Evolutionary conservation across 768 basidiomycete species (phyloP), one percentile per base, ranked within the genome.

Genomic region (Jaapia argillacea): DNA sequence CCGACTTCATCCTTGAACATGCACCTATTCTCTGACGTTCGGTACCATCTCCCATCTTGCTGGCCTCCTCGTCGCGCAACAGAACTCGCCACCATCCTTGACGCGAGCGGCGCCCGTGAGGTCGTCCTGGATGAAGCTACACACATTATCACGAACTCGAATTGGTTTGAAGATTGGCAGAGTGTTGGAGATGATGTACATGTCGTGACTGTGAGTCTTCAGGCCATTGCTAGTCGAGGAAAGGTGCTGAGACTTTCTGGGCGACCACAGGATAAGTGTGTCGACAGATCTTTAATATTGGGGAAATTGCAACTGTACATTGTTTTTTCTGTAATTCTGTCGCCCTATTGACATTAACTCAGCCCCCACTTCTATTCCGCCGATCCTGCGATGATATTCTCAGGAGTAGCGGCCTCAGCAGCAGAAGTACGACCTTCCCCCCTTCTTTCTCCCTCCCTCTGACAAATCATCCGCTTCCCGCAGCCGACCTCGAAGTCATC

Each of bases 351-450:
- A n/a, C n/a, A n/a, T n/a, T n/a, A n/a, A n/a, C n/a, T n/a, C n/a
- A n/a, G 7, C 37, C 56, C 77, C 4, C 59, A 72, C 20, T 76
- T 67, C 55, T 92, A 80, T 63, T 92, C 89, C 2, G 68, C 86
- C 2, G 79, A 90, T 57, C 85, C 85, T 0, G 58, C 70, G 1
- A 75, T 78, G 69, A 70, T 91, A 39, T 93, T 94, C 63, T 92
- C 89, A 5, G 86, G 86, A 1, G 68, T 92, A 16, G 74, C 84
- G 6, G 85, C 80, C 0, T 81, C 81, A 53, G 76, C 79, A 3
- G 69, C 77, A 12, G 81, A 82, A 46, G 81, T 86, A 46, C 44
- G 70, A 56, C 22, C n/a, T 23, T n/a, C 36, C 16, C 20, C 7
- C 16, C 6, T 10, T 6, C 6, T 26, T 26, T 40, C 31, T 13